These are phyloP conservation scores for Oryza glaberrima DNA, from an alignment of 176 grass and related monocot genomes.

Conservation along the genomic window DNA sequence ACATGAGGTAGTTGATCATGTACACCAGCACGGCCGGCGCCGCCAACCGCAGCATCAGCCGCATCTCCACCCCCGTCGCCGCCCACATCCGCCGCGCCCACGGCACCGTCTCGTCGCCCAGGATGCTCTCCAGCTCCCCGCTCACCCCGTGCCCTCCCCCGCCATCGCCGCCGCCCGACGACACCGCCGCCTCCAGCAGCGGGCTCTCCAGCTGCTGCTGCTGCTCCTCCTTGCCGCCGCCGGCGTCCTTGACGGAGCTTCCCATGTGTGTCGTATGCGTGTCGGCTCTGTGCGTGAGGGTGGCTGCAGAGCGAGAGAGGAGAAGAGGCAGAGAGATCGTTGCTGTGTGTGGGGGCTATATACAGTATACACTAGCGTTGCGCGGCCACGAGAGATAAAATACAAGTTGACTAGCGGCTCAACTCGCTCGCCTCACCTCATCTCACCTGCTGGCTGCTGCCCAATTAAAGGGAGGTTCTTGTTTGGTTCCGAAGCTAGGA, in stretches of 20 bases:
- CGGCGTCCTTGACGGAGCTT: neutral
- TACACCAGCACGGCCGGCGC: conserved; percentile 70
- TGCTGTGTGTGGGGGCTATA: neutral
- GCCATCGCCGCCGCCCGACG: neutral
- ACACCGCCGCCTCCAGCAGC: neutral
- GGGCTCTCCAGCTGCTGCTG: conserved; percentile 24
- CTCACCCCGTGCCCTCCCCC: conserved; percentile 26
- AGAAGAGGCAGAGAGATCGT: neutral
- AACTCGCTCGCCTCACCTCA: neutral
- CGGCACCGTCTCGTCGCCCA: conserved; percentile 44
- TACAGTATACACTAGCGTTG: neutral
- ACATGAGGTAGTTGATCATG: conserved; percentile 86
- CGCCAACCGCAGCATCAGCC: conserved; percentile 44
- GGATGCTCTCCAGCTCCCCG: conserved; percentile 57
- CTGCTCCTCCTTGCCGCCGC: neutral
- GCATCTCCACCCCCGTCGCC: conserved; percentile 53
- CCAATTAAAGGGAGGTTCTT: neutral
- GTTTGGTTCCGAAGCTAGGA: neutral
- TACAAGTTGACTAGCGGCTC: neutral
- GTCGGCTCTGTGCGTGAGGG: neutral
- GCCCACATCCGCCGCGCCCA: conserved; percentile 35
- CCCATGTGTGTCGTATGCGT: neutral
- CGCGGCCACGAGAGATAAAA: neutral
- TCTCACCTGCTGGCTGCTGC: neutral
- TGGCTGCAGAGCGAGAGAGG: no score